Percentiles rank a stretch among this genome's conserved stretches.
These are phyloP conservation scores for Darksidea phi DNA, from an alignment of 495 filamentous ascomycete species.

Conservation along the genomic window DNA sequence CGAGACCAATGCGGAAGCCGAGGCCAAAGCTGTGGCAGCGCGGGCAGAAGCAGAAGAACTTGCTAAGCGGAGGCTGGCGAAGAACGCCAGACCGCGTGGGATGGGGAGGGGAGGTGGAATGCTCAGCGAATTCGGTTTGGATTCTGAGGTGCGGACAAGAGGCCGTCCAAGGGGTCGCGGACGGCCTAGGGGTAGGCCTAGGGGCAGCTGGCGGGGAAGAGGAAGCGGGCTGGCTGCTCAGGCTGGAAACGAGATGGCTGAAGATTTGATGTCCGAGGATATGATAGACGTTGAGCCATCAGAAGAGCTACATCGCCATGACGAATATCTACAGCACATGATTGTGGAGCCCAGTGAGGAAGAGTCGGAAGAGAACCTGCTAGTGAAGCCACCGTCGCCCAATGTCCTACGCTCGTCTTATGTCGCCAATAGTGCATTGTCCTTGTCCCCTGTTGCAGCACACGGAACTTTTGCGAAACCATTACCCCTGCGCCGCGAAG, in stretches of 20 bases:
- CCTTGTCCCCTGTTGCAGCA: conserved; percentile 7
- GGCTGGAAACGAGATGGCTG: background rate
- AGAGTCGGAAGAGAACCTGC: background rate
- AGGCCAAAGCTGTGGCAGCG: conserved; percentile 1
- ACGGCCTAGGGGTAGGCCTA: background rate
- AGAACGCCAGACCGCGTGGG: conserved; percentile 9
- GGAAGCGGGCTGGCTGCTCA: conserved; percentile 6
- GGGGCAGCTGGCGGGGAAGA: conserved; percentile 10
- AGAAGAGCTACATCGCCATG: background rate
- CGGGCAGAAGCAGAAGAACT: conserved; percentile 9
- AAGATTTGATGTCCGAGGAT: background rate
- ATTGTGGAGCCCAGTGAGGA: conserved; percentile 12
- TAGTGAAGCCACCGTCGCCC: background rate
- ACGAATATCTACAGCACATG: conserved; percentile 2
- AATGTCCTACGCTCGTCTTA: conserved; percentile 19
- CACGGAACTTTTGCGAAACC: background rate
- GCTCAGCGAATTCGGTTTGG: background rate
- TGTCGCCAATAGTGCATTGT: conserved; percentile 21
- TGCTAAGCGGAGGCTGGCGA: conserved; percentile 6
- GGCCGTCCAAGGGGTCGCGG: background rate
- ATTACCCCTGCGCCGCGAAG: background rate
- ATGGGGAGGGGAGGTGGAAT: conserved; percentile 1
- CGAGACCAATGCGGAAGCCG: conserved; percentile 14
- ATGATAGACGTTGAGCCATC: background rate
- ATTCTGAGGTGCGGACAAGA: background rate